phyloP scores from a whole-genome alignment of 169 alveolate species.

The Cryptosporidium xiaoi region DNA sequence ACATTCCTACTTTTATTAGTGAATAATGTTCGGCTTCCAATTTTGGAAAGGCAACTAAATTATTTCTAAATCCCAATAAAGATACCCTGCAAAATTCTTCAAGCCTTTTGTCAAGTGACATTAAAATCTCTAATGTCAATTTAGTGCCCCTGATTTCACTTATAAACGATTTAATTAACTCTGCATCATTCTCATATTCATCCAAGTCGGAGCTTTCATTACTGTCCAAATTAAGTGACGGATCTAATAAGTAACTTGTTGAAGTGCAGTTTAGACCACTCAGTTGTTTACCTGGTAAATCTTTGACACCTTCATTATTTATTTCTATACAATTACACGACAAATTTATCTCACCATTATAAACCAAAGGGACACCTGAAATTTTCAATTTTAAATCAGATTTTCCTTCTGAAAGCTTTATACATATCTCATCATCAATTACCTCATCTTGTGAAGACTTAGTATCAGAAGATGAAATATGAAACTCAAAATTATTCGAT shows the following conservation, averaged over 20 bases:
- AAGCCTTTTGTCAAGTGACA: neutral
- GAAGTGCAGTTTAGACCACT: slow-evolving; percentile 44
- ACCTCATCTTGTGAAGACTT: neutral
- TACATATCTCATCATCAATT: neutral
- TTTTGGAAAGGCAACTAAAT: slow-evolving; percentile 20
- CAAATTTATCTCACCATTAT: slow-evolving; percentile 9
- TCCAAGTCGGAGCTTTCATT: neutral
- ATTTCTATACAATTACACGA: slow-evolving; percentile 22
- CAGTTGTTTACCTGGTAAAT: neutral
- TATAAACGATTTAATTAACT: slow-evolving; percentile 5
- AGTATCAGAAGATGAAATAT: neutral
- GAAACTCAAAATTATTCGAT: neutral
- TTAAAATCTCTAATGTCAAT: slow-evolving; percentile 7
- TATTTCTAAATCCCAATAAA: slow-evolving; percentile 1
- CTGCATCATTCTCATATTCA: neutral
- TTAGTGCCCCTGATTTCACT: neutral
- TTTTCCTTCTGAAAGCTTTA: too few species aligned
- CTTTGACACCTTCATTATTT: slow-evolving; percentile 23
- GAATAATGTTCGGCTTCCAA: slow-evolving; percentile 19
- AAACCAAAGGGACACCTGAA: slow-evolving; percentile 33
- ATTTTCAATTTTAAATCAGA: neutral
- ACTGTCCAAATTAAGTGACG: neutral
- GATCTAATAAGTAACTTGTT: neutral
- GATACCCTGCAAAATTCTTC: slow-evolving; percentile 38
- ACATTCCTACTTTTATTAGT: slow-evolving; percentile 32